A percentile compares a stretch with the other conserved stretches of the same genome.
Evolutionary conservation across 768 basidiomycete genomes (phyloP).

Genomic region (Hypsizygus marmoreus): DNA sequence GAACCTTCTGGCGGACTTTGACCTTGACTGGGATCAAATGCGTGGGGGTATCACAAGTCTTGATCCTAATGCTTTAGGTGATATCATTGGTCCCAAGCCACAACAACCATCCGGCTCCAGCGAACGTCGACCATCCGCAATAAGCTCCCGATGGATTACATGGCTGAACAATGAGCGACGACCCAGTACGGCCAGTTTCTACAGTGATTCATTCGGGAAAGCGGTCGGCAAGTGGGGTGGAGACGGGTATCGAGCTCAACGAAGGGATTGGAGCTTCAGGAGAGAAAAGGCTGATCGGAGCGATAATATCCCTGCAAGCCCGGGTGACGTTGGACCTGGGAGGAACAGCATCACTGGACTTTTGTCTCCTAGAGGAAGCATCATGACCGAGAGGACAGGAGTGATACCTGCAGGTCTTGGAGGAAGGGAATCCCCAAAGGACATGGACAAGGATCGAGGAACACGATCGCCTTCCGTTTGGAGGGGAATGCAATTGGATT

Average conservation of each 20-base stretch:
- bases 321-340: conserved; percentile 45
- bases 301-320: conserved; percentile 20
- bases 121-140: conserved; percentile 17
- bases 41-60: conserved; percentile 31
- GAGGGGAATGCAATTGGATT: conserved; percentile 51
- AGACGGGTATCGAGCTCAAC: conserved; percentile 42
- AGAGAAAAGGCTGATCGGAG: conserved; percentile 48
- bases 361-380: conserved; percentile 32
- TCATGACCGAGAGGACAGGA: conserved; percentile 22
- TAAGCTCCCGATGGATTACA: conserved; percentile 20
- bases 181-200: conserved; percentile 46
- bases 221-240: conserved; percentile 45
- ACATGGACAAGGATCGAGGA: conserved; percentile 18
- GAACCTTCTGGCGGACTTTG: conserved; percentile 39
- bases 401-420: background rate
- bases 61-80: conserved; percentile 27
- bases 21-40: conserved; percentile 42
- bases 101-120: conserved; percentile 14
- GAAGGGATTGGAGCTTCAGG: conserved; percentile 60
- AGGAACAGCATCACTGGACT: conserved; percentile 28
- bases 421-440: conserved; percentile 14
- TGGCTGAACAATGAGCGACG: conserved; percentile 32
- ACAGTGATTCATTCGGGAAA: conserved; percentile 45
- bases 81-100: conserved; percentile 22
- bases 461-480: conserved; percentile 40